A percentile compares a stretch with the other conserved stretches of the same genome.
These are phyloP conservation scores for Fallopia convolvulus DNA, from an alignment of 148 eudicot genomes.

Conservation along the genomic window DNA sequence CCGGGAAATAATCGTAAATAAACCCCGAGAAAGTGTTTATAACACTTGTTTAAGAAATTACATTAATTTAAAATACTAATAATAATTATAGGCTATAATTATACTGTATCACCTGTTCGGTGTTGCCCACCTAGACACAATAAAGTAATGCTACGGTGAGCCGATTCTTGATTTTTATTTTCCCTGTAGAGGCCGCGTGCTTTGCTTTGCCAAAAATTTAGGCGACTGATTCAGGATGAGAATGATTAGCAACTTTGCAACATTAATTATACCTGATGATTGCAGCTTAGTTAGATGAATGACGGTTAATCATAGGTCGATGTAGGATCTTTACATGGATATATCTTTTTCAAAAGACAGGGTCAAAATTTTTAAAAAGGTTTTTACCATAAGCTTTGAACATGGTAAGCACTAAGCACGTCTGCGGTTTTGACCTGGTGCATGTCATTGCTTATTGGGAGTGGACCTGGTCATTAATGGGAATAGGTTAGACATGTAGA, in stretches of 20 bases:
- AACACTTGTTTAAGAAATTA: too few species aligned
- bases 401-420: conserved; percentile 11
- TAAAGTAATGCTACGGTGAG: neutral
- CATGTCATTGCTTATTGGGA: neutral
- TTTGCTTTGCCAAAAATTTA: neutral
- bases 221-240: neutral
- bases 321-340: neutral
- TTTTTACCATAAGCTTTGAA: neutral
- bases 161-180: neutral
- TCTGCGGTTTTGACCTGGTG: neutral
- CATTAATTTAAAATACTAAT: too few species aligned
- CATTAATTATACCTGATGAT: too few species aligned
- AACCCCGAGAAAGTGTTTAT: too few species aligned
- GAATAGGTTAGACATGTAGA: conserved; percentile 1
- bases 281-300: too few species aligned
- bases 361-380: neutral
- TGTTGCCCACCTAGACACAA: too few species aligned
- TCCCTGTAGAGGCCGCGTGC: neutral
- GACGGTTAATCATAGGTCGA: neutral
- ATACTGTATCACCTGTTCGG: too few species aligned
- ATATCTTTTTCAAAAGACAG: neutral
- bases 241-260: too few species aligned
- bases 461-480: neutral
- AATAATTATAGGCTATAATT: too few species aligned
- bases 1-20: too few species aligned